A percentile compares a stretch with the other conserved stretches of the same genome.
phyloP scores from a whole-genome alignment of 108 stramenopile genomes.

The Asterionellopsis glacialis region DNA sequence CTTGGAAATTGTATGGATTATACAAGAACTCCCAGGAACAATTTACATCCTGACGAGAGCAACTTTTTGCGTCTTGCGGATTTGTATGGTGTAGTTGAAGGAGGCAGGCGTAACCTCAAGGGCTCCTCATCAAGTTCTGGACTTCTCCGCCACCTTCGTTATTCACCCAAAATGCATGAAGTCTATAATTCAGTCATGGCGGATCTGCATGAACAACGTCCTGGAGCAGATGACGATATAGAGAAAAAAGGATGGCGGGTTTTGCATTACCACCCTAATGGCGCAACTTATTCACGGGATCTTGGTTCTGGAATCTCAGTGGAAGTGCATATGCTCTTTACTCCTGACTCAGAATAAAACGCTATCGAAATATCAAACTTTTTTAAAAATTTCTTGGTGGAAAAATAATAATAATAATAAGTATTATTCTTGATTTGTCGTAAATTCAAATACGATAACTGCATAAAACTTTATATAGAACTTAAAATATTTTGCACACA shows the following conservation, averaged over 20 bases:
- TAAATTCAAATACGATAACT: no score
- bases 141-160: neutral
- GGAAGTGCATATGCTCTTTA: constrained; percentile 28
- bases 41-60: constrained; percentile 41
- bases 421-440: no score
- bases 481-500: no score
- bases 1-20: constrained; percentile 78
- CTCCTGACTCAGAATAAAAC: neutral
- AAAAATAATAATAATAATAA: no score
- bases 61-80: constrained; percentile 42
- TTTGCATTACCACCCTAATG: constrained; percentile 17
- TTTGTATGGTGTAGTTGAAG: constrained; percentile 49
- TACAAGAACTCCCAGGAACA: constrained; percentile 45
- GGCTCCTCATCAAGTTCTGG: no score
- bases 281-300: constrained; percentile 37
- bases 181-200: neutral
- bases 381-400: no score
- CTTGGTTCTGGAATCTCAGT: constrained; percentile 31
- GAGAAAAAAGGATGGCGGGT: constrained; percentile 35
- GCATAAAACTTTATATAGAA: no score
- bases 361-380: no score
- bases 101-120: neutral
- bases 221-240: neutral
- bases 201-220: neutral
- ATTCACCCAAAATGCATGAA: neutral